Base-by-base conservation (phyloP, 441 rosid species). In the Capsella rubella region DNA sequence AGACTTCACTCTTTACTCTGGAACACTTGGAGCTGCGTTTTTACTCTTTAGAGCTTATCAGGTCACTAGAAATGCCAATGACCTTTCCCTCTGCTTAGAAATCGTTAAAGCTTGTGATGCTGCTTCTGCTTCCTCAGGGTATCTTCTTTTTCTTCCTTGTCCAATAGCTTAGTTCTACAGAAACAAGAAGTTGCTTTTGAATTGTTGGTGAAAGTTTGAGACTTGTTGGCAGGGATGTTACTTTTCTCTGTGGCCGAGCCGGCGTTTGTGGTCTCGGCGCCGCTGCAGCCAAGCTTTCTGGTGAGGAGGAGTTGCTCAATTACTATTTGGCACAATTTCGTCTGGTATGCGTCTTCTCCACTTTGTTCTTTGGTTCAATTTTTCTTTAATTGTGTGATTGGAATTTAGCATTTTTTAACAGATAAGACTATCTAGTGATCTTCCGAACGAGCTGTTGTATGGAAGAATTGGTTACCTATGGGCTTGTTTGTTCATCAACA, bases 401-500 rank as follows among this genome's bases (percentile, higher is more conserved):
- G 56, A 37, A 31, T 67, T 6, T 15, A 18, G 27, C 56, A 21
- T 39, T 56, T 1, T 11, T 1, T 11, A 59, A 66, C 81, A 86
- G 92, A 82, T 87, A 51, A 85, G 74, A 64, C 87, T 83, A 37
- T 73, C 84, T 10, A 69, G 62, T 9, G 78, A 82, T 75, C 74
- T 84, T 29, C 88, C 92, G 34, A 65, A 87, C 74, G 92, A 87
- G 75, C 63, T 87, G 2, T 73, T 87, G 47, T 86, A 83, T 67
- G 90, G 92, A 32, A 76, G 87, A 71, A 84, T 78, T 32, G 89
- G 89, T 39, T 88, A 77, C 67, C 76, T 88, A 29, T 88, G 92
- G 92, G 86, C 88, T 69, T 83, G 90, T 63, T 68, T 82, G 42
- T 88, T 83, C 75, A 71, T 88, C 67, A 88, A 88, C 82, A 81